Evolutionary conservation across 225 moss, liverwort and hornwort genomes (phyloP).

Genomic region (Polytrichum formosum): DNA sequence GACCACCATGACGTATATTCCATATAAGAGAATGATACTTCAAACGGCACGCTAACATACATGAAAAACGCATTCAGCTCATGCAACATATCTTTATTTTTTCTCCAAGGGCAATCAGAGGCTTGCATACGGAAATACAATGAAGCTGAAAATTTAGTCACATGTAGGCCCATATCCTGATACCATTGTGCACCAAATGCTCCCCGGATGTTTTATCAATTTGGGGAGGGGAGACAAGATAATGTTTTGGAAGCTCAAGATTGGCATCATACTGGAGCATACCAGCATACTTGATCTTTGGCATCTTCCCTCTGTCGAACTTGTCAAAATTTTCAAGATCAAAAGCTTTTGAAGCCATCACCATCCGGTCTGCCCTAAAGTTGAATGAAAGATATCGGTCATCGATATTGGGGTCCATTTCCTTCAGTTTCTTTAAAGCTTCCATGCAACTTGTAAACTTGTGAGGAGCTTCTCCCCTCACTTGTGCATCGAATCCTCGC

Average conservation of each 20-base stretch:
- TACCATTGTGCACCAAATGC: slow-evolving; percentile 76
- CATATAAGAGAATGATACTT: no score
- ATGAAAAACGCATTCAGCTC: no score
- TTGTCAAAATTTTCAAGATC: slow-evolving; percentile 63
- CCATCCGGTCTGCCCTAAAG: slow-evolving; percentile 88
- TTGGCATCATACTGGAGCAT: slow-evolving; percentile 99
- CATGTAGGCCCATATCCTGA: slow-evolving; percentile 92
- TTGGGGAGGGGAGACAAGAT: slow-evolving; percentile 74
- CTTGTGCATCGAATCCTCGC: slow-evolving; percentile 67
- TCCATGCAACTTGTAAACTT: slow-evolving; percentile 65
- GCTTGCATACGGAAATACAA: background rate
- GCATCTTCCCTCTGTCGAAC: slow-evolving; percentile 74
- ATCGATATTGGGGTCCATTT: slow-evolving; percentile 61
- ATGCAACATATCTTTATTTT: no score
- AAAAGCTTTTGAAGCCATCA: slow-evolving; percentile 83
- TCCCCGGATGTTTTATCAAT: slow-evolving; percentile 87
- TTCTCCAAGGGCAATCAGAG: no score
- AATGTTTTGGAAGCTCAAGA: slow-evolving; percentile 74
- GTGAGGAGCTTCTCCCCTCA: slow-evolving; percentile 64
- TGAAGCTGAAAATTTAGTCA: slow-evolving; percentile 6
- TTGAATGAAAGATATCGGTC: slow-evolving; percentile 95
- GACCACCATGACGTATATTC: slow-evolving; percentile 12
- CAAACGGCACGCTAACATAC: no score
- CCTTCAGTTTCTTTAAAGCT: slow-evolving; percentile 64
- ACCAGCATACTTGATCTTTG: slow-evolving; percentile 74